Conservation (phyloP, 345 rosid species). For the Eucalyptus sideroxylon region DNA sequence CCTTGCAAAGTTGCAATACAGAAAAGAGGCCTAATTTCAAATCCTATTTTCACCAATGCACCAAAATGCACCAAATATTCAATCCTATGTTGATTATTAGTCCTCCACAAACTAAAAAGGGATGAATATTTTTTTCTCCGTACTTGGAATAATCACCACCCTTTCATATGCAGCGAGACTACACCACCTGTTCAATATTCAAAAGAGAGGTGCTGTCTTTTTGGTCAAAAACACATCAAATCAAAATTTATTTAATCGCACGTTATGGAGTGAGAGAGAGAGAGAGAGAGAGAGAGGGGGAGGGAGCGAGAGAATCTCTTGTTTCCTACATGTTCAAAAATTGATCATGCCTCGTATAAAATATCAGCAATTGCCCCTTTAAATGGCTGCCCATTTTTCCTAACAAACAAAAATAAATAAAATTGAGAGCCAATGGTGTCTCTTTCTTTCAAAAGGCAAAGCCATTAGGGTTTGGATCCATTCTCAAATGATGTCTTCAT, state of each 20-base stretch:
- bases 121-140: neutral
- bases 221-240: neutral
- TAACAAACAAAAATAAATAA: neutral
- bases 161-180: neutral
- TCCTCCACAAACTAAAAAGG: neutral
- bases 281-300: neutral
- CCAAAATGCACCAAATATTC: neutral
- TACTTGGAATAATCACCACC: neutral
- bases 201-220: neutral
- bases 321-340: neutral
- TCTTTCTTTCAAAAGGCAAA: neutral
- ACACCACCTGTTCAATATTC: neutral
- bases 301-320: neutral
- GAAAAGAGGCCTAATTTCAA: neutral
- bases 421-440: neutral
- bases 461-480: neutral
- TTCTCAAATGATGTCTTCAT: neutral
- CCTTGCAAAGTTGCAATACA: neutral
- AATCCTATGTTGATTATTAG: neutral
- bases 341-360: neutral
- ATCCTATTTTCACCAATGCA: neutral
- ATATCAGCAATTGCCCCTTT: neutral
- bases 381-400: neutral
- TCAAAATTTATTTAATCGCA: neutral
- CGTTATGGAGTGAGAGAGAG: neutral